phyloP scores from a whole-genome alignment of 2,329 filamentous ascomycete species.

The Cladosporium austrohemisphaericum region DNA sequence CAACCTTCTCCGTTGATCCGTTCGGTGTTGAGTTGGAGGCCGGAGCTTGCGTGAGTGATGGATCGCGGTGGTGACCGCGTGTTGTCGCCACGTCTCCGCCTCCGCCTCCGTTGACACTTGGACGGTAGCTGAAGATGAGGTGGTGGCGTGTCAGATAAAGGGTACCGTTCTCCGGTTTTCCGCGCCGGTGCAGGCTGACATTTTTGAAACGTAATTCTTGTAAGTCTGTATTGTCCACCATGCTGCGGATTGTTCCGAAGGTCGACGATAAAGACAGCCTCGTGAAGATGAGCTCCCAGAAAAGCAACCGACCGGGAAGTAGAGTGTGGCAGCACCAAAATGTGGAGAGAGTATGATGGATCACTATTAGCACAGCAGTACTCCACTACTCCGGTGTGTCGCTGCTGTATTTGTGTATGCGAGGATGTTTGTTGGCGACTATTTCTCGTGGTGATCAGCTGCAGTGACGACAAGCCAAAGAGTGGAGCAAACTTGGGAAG shows the following conservation, averaged over 20 bases:
- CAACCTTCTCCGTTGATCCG: conserved; percentile 14
- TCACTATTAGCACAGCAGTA: too few relatives aligned
- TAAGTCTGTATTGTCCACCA: neutral
- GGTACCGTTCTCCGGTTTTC: conserved; percentile 55
- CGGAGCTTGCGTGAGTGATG: neutral
- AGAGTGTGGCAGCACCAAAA: too few relatives aligned
- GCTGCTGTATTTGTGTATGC: too few relatives aligned
- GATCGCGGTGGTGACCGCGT: conserved; percentile 21
- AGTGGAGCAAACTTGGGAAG: neutral
- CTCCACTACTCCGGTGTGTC: too few relatives aligned
- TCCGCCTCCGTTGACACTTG: conserved; percentile 20
- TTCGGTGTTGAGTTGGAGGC: neutral
- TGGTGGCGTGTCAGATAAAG: conserved; percentile 62
- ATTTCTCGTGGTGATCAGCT: conserved; percentile 7
- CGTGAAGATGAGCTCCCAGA: too few relatives aligned
- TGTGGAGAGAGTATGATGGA: too few relatives aligned
- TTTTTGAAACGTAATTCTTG: conserved; percentile 48
- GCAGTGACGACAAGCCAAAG: neutral
- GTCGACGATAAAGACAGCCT: too few relatives aligned
- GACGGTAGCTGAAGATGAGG: conserved; percentile 59
- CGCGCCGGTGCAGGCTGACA: conserved; percentile 57
- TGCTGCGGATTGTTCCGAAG: neutral
- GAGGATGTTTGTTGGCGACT: too few relatives aligned
- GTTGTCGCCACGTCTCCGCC: neutral
- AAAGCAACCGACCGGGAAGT: too few relatives aligned